A percentile compares a stretch with the other conserved stretches of the same genome.
Conservation (phyloP, 306 rosid species). For the Potentilla sterilis region DNA sequence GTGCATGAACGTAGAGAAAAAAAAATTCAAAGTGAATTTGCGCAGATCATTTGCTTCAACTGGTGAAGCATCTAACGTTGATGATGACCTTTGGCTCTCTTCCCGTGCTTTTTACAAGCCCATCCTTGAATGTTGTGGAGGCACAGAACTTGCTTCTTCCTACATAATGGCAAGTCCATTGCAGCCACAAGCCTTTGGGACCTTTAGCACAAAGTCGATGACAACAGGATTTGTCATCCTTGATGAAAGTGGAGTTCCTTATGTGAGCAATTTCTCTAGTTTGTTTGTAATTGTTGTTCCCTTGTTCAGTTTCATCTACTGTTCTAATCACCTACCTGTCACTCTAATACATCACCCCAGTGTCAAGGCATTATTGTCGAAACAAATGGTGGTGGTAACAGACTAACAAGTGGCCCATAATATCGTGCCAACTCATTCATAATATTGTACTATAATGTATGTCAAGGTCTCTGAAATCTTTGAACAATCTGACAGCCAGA, state of each 20-base stretch:
- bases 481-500: conserved; percentile 55
- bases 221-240: conserved; percentile 64
- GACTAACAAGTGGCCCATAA: background rate
- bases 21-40: conserved; percentile 19
- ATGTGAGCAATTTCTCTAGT: conserved; percentile 33
- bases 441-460: background rate
- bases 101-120: conserved; percentile 72
- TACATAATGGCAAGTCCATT: conserved; percentile 57
- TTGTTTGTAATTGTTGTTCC: background rate
- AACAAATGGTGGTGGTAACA: background rate
- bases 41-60: conserved; percentile 63
- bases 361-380: background rate
- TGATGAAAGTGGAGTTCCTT: conserved; percentile 68
- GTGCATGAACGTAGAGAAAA: conserved; percentile 5
- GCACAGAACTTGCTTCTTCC: conserved; percentile 76
- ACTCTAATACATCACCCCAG: background rate
- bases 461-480: conserved; percentile 16
- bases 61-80: conserved; percentile 77
- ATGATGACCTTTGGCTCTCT: conserved; percentile 91
- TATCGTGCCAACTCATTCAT: background rate
- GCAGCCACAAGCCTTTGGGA: conserved; percentile 90
- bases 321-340: background rate
- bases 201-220: conserved; percentile 73
- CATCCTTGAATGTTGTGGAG: conserved; percentile 68
- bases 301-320: background rate